Conservation (phyloP, 768 basidiomycete genomes). For the Boletus fagicola region DNA sequence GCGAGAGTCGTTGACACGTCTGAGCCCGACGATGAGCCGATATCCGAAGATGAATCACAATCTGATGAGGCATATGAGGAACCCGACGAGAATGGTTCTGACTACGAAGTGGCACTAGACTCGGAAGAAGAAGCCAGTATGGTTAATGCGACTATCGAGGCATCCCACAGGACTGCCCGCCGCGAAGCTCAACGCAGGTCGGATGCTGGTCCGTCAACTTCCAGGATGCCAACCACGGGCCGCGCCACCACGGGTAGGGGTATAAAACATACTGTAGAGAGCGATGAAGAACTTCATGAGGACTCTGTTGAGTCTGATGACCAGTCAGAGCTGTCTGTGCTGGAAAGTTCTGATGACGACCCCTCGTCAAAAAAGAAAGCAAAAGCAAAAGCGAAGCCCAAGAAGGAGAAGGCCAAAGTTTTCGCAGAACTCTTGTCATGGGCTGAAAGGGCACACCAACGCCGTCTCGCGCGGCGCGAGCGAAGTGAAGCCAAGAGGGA, state of each 20-base stretch:
- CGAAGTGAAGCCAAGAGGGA: slow-evolving; percentile 41
- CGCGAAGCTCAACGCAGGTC: slow-evolving; percentile 29
- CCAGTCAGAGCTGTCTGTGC: slow-evolving; percentile 9
- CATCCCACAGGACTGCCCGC: slow-evolving; percentile 46
- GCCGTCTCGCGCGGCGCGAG: slow-evolving; percentile 21
- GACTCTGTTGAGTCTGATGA: slow-evolving; percentile 3
- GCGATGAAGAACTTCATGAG: slow-evolving; percentile 12
- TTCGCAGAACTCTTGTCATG: slow-evolving; percentile 2
- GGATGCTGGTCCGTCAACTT: slow-evolving; percentile 32
- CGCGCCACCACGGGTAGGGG: slow-evolving; percentile 41
- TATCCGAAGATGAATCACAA: slow-evolving; percentile 39
- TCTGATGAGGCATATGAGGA: slow-evolving; percentile 46
- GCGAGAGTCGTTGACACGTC: slow-evolving; percentile 26
- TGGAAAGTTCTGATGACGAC: slow-evolving; percentile 18
- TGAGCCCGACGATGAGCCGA: slow-evolving; percentile 30
- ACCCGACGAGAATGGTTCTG: slow-evolving; percentile 55
- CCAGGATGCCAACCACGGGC: slow-evolving; percentile 40
- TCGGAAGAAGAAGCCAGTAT: slow-evolving; percentile 44
- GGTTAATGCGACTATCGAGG: slow-evolving; percentile 54
- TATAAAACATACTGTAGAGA: neutral
- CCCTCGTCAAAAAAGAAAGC: slow-evolving; percentile 32
- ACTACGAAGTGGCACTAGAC: slow-evolving; percentile 46
- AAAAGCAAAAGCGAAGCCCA: slow-evolving; percentile 31
- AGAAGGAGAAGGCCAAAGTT: slow-evolving; percentile 12
- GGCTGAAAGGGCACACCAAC: slow-evolving; percentile 9